Evolutionary conservation across 1,284 basidiomycete species (phyloP).

Genomic region (Ceratobasidium sp.): DNA sequence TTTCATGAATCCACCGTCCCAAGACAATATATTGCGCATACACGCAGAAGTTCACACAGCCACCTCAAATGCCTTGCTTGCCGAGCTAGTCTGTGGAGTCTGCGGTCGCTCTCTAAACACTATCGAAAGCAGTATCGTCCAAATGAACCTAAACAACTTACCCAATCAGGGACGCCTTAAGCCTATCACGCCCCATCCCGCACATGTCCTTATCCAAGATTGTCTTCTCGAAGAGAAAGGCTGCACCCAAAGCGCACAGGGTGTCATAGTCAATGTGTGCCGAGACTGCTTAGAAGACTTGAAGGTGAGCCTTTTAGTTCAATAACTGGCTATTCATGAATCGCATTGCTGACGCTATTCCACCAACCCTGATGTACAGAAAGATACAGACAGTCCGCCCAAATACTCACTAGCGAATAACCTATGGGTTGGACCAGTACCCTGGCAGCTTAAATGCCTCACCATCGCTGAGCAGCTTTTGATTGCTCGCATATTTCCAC

Average conservation of each 20-base stretch:
- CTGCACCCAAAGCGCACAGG: background rate
- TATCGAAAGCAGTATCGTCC: background rate
- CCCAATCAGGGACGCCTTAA: background rate
- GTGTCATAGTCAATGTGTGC: background rate
- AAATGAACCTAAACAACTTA: background rate
- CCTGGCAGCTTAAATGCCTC: slow-evolving; percentile 51
- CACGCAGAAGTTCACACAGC: background rate
- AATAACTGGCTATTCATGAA: no score
- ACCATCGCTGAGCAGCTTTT: slow-evolving; percentile 55
- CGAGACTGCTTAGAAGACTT: background rate
- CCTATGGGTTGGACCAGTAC: slow-evolving; percentile 58
- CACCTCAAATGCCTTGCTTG: background rate
- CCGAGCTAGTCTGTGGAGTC: background rate
- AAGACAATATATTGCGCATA: background rate
- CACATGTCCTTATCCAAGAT: background rate
- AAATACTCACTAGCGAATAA: slow-evolving; percentile 56
- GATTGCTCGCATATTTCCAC: slow-evolving; percentile 53
- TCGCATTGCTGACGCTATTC: background rate
- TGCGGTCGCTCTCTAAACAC: background rate
- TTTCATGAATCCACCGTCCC: background rate
- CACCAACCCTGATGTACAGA: background rate
- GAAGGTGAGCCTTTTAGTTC: background rate
- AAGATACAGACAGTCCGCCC: slow-evolving; percentile 43
- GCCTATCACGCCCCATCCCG: background rate
- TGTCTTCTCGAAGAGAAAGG: background rate